Conservation (phyloP, 2,329 filamentous ascomycete species). For the Diaporthe ampelina region DNA sequence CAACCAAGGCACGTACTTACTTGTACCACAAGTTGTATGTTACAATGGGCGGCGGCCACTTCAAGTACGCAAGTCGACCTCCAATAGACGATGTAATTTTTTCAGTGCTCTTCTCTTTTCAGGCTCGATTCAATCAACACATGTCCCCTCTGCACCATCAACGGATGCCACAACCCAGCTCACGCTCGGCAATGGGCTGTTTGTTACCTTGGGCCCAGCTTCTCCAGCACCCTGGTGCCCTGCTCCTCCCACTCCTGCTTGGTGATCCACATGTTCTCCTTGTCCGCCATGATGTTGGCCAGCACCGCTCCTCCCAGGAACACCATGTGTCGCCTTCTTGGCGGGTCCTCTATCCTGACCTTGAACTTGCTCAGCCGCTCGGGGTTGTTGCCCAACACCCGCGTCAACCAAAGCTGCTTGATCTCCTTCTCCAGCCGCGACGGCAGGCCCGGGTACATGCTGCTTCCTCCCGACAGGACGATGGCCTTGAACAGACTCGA, state of each 20-base stretch:
- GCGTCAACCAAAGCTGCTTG: conserved; percentile 98
- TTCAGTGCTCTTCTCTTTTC: conserved; percentile 33
- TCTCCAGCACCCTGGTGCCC: conserved; percentile 86
- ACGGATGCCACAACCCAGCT: conserved; percentile 40
- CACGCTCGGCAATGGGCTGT: background rate
- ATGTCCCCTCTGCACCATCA: conserved; percentile 13
- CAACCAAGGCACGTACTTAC: background rate
- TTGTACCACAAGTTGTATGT: background rate
- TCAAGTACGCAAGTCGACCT: background rate
- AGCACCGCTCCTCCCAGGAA: conserved; percentile 96
- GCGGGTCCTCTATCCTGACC: conserved; percentile 98
- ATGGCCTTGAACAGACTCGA: conserved; percentile 97
- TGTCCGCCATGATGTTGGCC: conserved; percentile 99
- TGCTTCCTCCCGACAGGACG: conserved; percentile 94
- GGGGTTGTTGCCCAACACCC: conserved; percentile 89
- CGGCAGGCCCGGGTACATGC: conserved; percentile 98
- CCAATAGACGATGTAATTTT: background rate
- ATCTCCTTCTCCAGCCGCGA: conserved; percentile 97
- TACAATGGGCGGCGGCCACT: no score
- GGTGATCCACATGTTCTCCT: conserved; percentile 98
- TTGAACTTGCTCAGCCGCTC: conserved; percentile 99
- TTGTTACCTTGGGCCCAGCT: conserved; percentile 86
- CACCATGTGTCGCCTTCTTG: conserved; percentile 98
- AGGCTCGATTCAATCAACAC: conserved; percentile 10
- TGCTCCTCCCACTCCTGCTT: conserved; percentile 98